Evolutionary conservation across 352 stramenopile species (phyloP), one percentile per base, ranked within the genome.

Genomic region (Globisporangium nagaii): DNA sequence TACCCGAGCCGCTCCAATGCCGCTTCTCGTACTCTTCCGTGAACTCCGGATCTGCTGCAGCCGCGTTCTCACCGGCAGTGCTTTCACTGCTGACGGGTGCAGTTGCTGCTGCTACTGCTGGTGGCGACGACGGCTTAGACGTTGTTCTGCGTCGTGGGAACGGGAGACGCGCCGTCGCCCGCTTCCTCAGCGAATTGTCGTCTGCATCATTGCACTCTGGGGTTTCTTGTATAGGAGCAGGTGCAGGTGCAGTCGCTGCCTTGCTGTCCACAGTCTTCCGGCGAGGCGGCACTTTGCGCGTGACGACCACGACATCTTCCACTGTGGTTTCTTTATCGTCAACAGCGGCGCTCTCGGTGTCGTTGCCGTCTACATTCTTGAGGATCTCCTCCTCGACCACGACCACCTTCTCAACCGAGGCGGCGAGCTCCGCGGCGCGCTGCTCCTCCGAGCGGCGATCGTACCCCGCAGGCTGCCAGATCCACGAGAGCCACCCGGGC

Each of bases 401-500:
- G n/a, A 61, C 60, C 22, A 75, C 57, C 22, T 70, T 52, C 20
- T 59, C 61, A 8, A 53, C 53, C 4, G 52, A 27, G n/a, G 66
- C 68, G 2, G 65, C 61, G 17, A 57, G 59, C 27, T 76, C 67
- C 9, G 62, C 58, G 12, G 53, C 57, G 17, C 51, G 53, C 54
- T 41, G 22, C 40, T 65, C 19, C 3, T 66, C 32, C 6, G 28
- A 2, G 27, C 22, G 11, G 19, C 13, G 24, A 3, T 48, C 36
- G 28, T 12, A 32, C 53, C 57, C 17, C 6, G 59, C 44, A 13
- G 71, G 49, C 19, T 79, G 59, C 84, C 81, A 91, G 30, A 91
- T 83, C 84, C 84, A 91, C 43, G 73, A 80, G 11, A 93, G 58
- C 79, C 79, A 93, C 25, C 44, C 52, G 0, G 84, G 84, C 20